Evolutionary conservation across 352 stramenopile genomes (phyloP), one percentile per base, ranked within the genome.

Genomic region (Aphanomyces cochlioides): DNA sequence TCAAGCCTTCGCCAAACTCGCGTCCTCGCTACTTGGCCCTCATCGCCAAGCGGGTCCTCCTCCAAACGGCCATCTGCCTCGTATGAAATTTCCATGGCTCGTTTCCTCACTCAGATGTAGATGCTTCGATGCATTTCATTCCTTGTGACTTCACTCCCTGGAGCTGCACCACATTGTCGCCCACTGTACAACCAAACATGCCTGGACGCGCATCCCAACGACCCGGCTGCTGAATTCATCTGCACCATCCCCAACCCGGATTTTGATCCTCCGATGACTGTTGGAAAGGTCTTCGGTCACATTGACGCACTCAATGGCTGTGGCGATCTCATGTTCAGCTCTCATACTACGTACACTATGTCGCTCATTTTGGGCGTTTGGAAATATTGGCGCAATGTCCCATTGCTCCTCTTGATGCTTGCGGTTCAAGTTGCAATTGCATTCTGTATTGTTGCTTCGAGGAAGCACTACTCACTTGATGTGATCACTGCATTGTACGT

Each of bases 241-340:
- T 95, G 87, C 45, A 76, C 92, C 10, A 73, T 86, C 1, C 71
- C 74, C 7, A 95, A 95, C 76, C 81, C 80, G 45, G 79, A 92
- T 7, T 95, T 93, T 54, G 79, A 88, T 47, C 83, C 87, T 38
- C 87, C 87, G 12, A 66, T 37, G 56, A 73, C 41, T 0, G 71
- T 69, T 0, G 41, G 60, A 47, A 70, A 92, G 70, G 78, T 87
- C 57, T 92, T 95, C 65, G 84, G 78, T 45, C 78, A 87, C 47
- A 75, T 95, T 50, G 84, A 93, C 57, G 81, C 84, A n/a, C 76
- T 95, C 50, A 90, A 90, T 28, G 86, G 87, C 60, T 97, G 90
- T 58, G 90, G 90, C 41, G 90, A 97, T 72, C 78, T 97, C 66
- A 96, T 97, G 88, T 97, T 96, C 72, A 96, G 87, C 73, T 96